A percentile compares a stretch with the other conserved stretches of the same genome.
phyloP scores from a whole-genome alignment of 345 rosid species.

The Lumnitzera racemosa region DNA sequence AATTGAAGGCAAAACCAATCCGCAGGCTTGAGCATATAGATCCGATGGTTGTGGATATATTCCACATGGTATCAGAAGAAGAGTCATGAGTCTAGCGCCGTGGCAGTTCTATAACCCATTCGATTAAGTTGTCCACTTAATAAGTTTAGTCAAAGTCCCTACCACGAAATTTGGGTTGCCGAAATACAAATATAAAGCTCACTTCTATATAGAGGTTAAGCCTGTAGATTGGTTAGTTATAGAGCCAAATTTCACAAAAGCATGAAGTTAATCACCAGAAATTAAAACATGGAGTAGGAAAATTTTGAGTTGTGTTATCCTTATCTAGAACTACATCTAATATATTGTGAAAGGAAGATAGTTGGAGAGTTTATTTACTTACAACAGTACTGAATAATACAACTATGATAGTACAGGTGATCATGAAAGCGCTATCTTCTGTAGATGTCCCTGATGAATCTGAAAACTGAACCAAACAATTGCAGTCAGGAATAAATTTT shows the following conservation, averaged over 20 bases:
- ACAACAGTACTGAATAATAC: slow-evolving; percentile 67
- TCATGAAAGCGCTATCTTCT: slow-evolving; percentile 33
- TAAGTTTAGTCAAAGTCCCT: no score
- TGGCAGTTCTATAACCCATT: no score
- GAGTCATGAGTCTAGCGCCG: no score
- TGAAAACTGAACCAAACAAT: slow-evolving; percentile 37
- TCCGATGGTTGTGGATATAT: neutral
- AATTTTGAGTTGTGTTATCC: no score
- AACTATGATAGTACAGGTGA: slow-evolving; percentile 52
- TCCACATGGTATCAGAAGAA: neutral
- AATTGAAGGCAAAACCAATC: neutral
- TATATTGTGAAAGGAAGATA: neutral
- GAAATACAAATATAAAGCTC: no score
- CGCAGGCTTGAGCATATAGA: neutral
- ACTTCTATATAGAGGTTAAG: no score
- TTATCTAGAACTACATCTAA: neutral
- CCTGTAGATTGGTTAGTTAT: no score
- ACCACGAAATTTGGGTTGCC: no score
- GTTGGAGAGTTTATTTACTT: slow-evolving; percentile 5
- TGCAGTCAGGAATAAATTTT: neutral
- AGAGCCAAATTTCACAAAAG: no score
- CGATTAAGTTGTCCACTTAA: no score
- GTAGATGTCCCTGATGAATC: neutral
- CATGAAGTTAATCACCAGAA: no score
- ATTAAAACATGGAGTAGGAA: no score